phyloP scores from a whole-genome alignment of 768 basidiomycete species.

The Phylloporus arenicola region DNA sequence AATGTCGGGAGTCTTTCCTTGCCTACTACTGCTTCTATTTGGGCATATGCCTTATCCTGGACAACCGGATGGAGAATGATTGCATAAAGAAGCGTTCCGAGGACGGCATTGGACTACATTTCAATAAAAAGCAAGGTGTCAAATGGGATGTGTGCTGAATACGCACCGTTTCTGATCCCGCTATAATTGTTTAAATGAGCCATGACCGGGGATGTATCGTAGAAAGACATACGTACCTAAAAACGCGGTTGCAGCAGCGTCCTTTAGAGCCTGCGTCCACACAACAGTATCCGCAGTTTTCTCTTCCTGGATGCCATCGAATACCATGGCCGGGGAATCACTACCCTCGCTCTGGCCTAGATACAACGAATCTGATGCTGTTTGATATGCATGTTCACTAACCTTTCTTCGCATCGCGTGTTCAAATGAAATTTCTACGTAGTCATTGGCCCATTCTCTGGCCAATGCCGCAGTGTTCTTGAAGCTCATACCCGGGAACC shows the following conservation, averaged over 20 bases:
- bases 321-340: conserved; percentile 12
- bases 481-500: conserved; percentile 16
- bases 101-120: conserved; percentile 7
- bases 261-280: conserved; percentile 9
- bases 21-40: conserved; percentile 17
- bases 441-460: conserved; percentile 4
- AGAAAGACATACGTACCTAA: not conserved
- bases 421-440: conserved; percentile 23
- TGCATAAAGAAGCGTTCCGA: conserved; percentile 9
- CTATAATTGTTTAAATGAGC: conserved; percentile 1
- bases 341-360: not conserved
- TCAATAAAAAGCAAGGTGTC: not conserved
- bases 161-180: conserved; percentile 15
- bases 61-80: conserved; percentile 16
- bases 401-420: conserved; percentile 26
- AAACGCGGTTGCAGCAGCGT: conserved; percentile 15
- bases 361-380: not conserved
- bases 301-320: conserved; percentile 9
- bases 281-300: not conserved
- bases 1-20: conserved; percentile 16
- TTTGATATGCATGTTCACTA: not conserved
- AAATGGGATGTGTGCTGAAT: not conserved
- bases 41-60: conserved; percentile 14
- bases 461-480: conserved; percentile 7
- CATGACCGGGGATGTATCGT: not conserved